phyloP scores from a whole-genome alignment of 441 rosid species.

The Populus hybrid region DNA sequence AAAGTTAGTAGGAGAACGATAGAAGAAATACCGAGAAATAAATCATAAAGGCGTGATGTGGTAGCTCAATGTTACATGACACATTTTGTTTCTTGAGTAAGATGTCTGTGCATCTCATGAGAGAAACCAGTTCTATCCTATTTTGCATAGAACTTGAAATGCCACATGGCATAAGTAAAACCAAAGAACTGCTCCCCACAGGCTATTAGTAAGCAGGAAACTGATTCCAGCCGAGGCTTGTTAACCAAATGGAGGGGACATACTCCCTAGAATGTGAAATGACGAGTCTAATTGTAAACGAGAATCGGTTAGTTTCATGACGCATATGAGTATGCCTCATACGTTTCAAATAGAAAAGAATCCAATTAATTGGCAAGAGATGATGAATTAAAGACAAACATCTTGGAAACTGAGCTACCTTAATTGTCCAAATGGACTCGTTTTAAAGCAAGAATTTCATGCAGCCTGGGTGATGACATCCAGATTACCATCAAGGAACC shows the following conservation, averaged over 20 bases:
- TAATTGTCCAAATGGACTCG: conserved; percentile 14
- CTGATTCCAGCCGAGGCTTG: background rate
- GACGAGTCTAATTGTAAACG: background rate
- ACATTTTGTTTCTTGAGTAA: background rate
- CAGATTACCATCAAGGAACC: conserved; percentile 45
- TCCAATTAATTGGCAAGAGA: background rate
- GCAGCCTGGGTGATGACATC: conserved; percentile 34
- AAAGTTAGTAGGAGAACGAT: background rate
- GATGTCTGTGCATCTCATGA: background rate
- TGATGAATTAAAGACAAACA: background rate
- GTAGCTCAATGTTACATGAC: background rate
- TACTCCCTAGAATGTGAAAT: background rate
- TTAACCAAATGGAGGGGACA: background rate
- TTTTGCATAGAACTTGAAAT: background rate
- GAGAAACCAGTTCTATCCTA: background rate
- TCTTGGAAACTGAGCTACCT: conserved; percentile 22
- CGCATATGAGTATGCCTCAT: background rate
- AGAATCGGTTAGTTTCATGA: background rate
- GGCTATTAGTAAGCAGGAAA: background rate
- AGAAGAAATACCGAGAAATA: background rate
- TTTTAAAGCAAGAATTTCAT: conserved; percentile 20
- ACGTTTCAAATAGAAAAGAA: background rate
- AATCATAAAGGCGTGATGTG: background rate
- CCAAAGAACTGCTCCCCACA: background rate
- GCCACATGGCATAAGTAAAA: background rate